Conservation (phyloP, 2,329 filamentous ascomycete species). For the Penicillium sp. region DNA sequence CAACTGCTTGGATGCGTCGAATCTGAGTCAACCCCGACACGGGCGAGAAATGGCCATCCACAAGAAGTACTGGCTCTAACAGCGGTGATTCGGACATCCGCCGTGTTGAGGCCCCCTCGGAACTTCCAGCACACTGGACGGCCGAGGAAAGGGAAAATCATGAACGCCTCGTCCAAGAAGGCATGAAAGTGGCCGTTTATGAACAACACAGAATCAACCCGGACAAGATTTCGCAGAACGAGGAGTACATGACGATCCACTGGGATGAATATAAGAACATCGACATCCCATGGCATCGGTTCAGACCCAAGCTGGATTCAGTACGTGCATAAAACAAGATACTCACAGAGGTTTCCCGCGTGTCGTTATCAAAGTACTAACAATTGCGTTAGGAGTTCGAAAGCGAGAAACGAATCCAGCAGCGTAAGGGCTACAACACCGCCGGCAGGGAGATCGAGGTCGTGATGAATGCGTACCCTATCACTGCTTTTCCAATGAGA, state of each 20-base stretch:
- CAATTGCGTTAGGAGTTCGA: neutral
- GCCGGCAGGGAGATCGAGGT: conserved; percentile 55
- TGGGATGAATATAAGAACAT: conserved; percentile 10
- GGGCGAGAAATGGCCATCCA: neutral
- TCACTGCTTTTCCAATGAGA: conserved; percentile 56
- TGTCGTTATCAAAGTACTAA: neutral
- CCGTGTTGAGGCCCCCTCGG: neutral
- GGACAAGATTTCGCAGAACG: neutral
- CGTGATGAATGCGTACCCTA: conserved; percentile 70
- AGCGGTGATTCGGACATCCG: conserved; percentile 4
- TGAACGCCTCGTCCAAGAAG: neutral
- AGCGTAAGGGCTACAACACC: conserved; percentile 49
- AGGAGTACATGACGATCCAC: neutral
- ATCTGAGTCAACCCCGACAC: neutral
- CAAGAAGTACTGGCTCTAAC: neutral
- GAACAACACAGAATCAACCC: conserved; percentile 3
- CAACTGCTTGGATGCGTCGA: conserved; percentile 8
- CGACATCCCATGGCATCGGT: conserved; percentile 9
- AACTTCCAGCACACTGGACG: conserved; percentile 1
- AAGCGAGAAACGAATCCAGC: neutral
- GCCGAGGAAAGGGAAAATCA: conserved; percentile 2
- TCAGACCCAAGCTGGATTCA: neutral
- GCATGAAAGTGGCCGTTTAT: neutral
- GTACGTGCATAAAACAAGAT: neutral
- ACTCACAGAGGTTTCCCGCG: neutral